Base-by-base conservation (phyloP, 2,329 filamentous ascomycete genomes). In the Pseudogymnoascus sp. region DNA sequence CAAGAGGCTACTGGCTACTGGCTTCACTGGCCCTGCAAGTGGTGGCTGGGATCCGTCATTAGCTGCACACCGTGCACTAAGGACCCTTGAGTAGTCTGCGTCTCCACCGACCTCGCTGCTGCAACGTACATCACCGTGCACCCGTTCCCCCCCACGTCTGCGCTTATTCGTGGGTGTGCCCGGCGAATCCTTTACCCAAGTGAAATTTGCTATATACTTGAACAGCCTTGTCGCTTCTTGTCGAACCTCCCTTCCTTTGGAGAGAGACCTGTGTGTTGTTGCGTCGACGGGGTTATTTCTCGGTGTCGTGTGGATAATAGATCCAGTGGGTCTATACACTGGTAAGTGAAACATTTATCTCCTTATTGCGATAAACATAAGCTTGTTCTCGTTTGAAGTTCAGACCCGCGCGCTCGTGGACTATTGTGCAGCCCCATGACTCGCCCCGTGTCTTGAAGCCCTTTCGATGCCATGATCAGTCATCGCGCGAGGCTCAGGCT, bases 21-120 rank as follows among this genome's bases (percentile, higher is more conserved):
- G 5, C 42, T 25, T 18, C 31, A 33, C 31, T 33, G 31, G 3
- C 31, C 31, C 31, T 33, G 31, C 31, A 38, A 38, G 35, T 38
- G 35, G 44, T 50, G 23, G 23, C 44, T 50, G 44, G 44, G 44
- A 50, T 50, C 44, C 28, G n/a, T 50, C 44, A 21, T 16, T 50
- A 50, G 44, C 44, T 50, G 44, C 44, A 50, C 44, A 50, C 44
- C 44, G 44, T 50, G 44, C 44, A 50, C 44, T 50, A 50, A 50
- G 44, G 56, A 60, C 56, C 56, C 56, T 60, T 60, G 56, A 38
- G 35, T 60, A 35, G 31, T 37, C 35, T 60, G 56, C 31, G 35
- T 60, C 56, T 60, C 56, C 31, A 60, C 56, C 56, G 56, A 60
- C 56, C 56, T 60, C 56, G 56, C 56, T 60, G 56, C 35, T 60